Conservation (phyloP, 2,329 filamentous ascomycete genomes). For the Colletotrichum cuscutae region DNA sequence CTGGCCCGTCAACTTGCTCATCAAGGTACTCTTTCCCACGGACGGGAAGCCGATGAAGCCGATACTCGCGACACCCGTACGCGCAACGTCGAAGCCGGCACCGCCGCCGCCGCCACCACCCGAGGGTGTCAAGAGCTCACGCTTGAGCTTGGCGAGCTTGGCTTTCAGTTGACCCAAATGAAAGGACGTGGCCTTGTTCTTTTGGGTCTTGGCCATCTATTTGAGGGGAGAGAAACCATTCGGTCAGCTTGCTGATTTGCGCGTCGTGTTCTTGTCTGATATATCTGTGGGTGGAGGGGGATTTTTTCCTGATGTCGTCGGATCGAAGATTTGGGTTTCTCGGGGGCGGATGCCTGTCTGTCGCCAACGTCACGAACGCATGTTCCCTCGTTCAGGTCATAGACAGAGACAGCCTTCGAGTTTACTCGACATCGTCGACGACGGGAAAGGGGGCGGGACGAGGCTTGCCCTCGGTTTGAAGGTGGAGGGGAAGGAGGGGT, state of each 20-base stretch:
- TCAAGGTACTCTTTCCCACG: slow-evolving; percentile 97
- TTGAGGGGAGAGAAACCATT: slow-evolving; percentile 35
- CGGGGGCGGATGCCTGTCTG: not conserved
- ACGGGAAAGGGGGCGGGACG: slow-evolving; percentile 22
- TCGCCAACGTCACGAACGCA: not conserved
- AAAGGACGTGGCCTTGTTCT: slow-evolving; percentile 95
- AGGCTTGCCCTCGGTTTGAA: not conserved
- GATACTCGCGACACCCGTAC: slow-evolving; percentile 96
- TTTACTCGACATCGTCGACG: not conserved
- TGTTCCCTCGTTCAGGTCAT: not conserved
- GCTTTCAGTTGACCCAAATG: slow-evolving; percentile 97
- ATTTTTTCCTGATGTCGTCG: not conserved
- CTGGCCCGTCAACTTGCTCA: slow-evolving; percentile 93
- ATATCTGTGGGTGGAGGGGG: not conserved
- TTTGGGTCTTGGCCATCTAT: slow-evolving; percentile 95
- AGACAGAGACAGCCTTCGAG: not conserved
- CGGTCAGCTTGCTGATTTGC: not conserved
- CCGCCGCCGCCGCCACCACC: slow-evolving; percentile 87
- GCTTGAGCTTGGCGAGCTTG: slow-evolving; percentile 97
- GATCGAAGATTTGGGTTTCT: not conserved
- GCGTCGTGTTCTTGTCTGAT: not conserved
- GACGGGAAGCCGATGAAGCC: slow-evolving; percentile 99
- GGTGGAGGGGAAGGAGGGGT: slow-evolving; percentile 30
- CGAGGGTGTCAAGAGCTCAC: slow-evolving; percentile 89
- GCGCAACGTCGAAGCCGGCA: slow-evolving; percentile 94